Conservation (phyloP, 2,329 filamentous ascomycete genomes). For the Chaetomiaceae sp. region DNA sequence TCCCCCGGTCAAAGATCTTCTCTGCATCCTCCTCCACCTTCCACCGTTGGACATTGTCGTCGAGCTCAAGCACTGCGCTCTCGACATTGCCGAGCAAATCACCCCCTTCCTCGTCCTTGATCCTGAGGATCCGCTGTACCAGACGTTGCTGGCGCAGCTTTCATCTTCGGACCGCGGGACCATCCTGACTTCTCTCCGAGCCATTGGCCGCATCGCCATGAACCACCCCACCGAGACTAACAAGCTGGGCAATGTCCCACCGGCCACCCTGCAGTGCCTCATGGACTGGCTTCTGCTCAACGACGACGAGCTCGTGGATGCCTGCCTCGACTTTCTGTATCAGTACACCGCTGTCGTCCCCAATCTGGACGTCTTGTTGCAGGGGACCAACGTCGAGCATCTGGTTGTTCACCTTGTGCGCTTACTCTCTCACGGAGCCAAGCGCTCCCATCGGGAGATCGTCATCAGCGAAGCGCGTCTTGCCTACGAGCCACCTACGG, state of each 20-base stretch:
- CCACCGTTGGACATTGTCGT: conserved; percentile 65
- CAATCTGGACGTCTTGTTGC: conserved; percentile 71
- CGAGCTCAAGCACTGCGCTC: conserved; percentile 82
- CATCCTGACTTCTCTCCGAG: conserved; percentile 72
- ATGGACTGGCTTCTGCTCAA: conserved; percentile 71
- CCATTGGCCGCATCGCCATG: conserved; percentile 82
- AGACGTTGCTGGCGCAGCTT: conserved; percentile 60
- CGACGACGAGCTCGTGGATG: conserved; percentile 84
- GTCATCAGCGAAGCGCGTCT: conserved; percentile 53
- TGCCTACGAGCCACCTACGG: conserved; percentile 41
- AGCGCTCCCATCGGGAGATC: conserved; percentile 53
- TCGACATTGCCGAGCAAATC: conserved; percentile 87
- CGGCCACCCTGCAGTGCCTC: conserved; percentile 58
- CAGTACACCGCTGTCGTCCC: conserved; percentile 83
- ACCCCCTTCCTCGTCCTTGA: conserved; percentile 73
- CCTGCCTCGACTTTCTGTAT: conserved; percentile 89
- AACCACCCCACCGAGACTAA: conserved; percentile 69
- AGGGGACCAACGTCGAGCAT: conserved; percentile 54
- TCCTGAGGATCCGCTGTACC: conserved; percentile 71
- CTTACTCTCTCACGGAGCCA: conserved; percentile 69
- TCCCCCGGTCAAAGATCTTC: conserved; percentile 68
- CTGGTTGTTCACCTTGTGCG: conserved; percentile 74
- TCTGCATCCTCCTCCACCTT: conserved; percentile 75
- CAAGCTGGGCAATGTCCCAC: conserved; percentile 64
- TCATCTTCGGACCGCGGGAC: conserved; percentile 70